Conservation (phyloP, 148 eudicot genomes). For the Fallopia convolvulus region DNA sequence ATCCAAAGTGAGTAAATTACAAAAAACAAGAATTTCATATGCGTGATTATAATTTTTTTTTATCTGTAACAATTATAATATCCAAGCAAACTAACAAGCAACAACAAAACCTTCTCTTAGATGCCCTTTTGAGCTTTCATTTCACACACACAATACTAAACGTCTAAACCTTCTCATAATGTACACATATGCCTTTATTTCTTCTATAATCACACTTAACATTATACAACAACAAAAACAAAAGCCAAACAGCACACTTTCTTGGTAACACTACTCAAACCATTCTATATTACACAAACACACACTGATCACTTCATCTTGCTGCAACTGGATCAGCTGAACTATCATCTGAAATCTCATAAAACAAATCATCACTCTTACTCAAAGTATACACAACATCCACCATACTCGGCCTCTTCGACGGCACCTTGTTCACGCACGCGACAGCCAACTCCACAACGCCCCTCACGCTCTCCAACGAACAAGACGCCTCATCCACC, state of each 20-base stretch:
- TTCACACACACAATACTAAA: not conserved
- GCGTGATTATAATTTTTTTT: too few relatives aligned
- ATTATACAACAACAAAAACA: not conserved
- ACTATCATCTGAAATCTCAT: conserved; percentile 45
- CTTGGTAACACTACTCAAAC: not conserved
- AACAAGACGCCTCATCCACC: conserved; percentile 28
- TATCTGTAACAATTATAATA: too few relatives aligned
- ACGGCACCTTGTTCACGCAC: conserved; percentile 57
- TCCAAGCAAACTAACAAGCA: too few relatives aligned
- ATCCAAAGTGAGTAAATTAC: too few relatives aligned
- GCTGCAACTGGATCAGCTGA: not conserved
- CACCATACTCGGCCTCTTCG: conserved; percentile 72
- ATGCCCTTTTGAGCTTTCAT: not conserved
- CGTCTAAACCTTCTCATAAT: not conserved
- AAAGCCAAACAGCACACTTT: not conserved
- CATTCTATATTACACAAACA: conserved; percentile 1
- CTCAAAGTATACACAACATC: conserved; percentile 84
- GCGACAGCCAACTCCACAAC: conserved; percentile 59
- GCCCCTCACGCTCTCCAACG: conserved; percentile 45
- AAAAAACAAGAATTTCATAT: too few relatives aligned
- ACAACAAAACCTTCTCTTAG: too few relatives aligned
- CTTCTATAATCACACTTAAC: not conserved
- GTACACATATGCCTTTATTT: not conserved
- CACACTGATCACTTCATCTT: conserved; percentile 8
- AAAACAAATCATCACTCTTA: conserved; percentile 66